These are phyloP conservation scores for Pleurotus djamor DNA, from an alignment of 768 basidiomycete genomes.

Conservation along the genomic window DNA sequence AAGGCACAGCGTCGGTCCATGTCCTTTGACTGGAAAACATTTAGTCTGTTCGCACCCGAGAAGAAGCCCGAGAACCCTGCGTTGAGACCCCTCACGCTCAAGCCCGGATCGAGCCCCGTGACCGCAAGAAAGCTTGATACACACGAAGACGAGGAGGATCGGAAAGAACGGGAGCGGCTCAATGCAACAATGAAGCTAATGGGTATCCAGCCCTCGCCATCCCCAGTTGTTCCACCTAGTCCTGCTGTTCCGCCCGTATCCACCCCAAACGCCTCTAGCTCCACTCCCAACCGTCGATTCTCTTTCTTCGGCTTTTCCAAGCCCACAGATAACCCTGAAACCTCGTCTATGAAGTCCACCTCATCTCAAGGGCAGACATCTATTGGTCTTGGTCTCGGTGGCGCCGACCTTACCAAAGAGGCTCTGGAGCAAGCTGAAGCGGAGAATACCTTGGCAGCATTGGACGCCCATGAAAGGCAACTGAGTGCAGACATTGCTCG, in stretches of 20 bases:
- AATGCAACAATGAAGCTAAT: slow-evolving; percentile 92
- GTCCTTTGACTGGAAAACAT: slow-evolving; percentile 82
- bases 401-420: slow-evolving; percentile 62
- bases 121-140: slow-evolving; percentile 82
- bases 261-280: slow-evolving; percentile 25
- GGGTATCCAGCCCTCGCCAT: slow-evolving; percentile 75
- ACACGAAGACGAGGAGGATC: slow-evolving; percentile 90
- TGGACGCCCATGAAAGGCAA: slow-evolving; percentile 76
- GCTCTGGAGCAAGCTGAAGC: slow-evolving; percentile 80
- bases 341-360: slow-evolving; percentile 46
- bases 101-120: slow-evolving; percentile 55
- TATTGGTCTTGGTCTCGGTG: slow-evolving; percentile 28
- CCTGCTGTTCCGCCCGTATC: slow-evolving; percentile 19
- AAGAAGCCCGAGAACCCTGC: slow-evolving; percentile 58
- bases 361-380: slow-evolving; percentile 23
- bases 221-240: slow-evolving; percentile 31
- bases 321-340: slow-evolving; percentile 38
- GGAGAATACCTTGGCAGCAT: slow-evolving; percentile 68
- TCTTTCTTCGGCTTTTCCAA: slow-evolving; percentile 68
- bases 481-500: slow-evolving; percentile 75
- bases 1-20: slow-evolving; percentile 70
- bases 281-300: slow-evolving; percentile 43
- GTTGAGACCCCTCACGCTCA: slow-evolving; percentile 72
- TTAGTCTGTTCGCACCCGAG: slow-evolving; percentile 72
- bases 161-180: slow-evolving; percentile 81